Evolutionary conservation across 169 alveolate genomes (phyloP), one percentile per base, ranked within the genome.

Genomic region (Cryptosporidium canis): DNA sequence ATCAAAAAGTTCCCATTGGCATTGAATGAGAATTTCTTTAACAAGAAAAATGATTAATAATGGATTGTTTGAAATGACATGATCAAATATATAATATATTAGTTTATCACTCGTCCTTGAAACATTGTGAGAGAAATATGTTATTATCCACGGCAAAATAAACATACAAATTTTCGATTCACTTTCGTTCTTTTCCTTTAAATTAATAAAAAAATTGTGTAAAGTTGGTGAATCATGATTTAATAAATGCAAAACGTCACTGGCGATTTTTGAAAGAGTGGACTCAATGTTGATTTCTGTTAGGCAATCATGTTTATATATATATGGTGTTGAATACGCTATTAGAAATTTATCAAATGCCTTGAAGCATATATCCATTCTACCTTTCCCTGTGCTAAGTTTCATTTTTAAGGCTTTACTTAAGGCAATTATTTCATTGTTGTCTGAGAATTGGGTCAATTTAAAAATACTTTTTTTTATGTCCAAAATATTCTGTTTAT

Each of bases 41-140:
- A 77, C 37, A 41, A 77, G 39, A 77, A 58, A 61, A 27, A 77
- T 21, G 14, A 77, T 55, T 37, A 39, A 77, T 2, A 77, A 16
- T n/a, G 87, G 87, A 24, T 33, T 29, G 66, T 58, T 77, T 27
- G 39, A 55, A 37, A 77, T 39, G 39, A 58, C 29, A 18, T 58
- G n/a, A 37, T 77, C 87, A 58, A 56, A 77, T 11, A 77, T 24
- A 12, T 43, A 41, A 37, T 43, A 77, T 58, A 58, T 29, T 33
- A 77, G 9, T 18, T 61, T 39, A 8, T 29, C 41, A 7, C 44
- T 6, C 41, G 39, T 53, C 18, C 39, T 18, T 9, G 87, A 43
- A 7, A 93, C 48, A 68, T 92, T 90, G 56, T 93, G 96, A 12
- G 94, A 64, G 55, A 93, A 91, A 93, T 94, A 93, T 8, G 95